Evolutionary conservation across 768 basidiomycete genomes (phyloP).

Genomic region (Filobasidium wieringae): DNA sequence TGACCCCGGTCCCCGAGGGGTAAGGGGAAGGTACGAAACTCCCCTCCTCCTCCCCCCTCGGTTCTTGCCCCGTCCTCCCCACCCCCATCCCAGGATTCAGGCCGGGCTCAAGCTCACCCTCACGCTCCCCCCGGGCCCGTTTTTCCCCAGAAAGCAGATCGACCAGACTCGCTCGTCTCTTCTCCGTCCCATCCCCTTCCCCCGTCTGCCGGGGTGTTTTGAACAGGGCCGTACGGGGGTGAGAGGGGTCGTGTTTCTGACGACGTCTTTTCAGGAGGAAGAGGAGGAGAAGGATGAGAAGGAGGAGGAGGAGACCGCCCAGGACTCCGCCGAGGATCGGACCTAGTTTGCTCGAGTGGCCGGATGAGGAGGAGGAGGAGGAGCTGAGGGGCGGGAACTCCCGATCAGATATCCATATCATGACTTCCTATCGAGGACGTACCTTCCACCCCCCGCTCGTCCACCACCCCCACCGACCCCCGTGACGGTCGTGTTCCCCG

Average conservation of each 20-base stretch:
- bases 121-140: no score
- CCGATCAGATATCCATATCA: not conserved
- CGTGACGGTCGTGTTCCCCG: conserved; percentile 1
- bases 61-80: not conserved
- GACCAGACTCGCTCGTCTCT: not conserved
- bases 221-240: not conserved
- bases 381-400: not conserved
- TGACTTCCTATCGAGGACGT: not conserved
- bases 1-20: not conserved
- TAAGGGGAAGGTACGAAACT: not conserved
- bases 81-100: not conserved
- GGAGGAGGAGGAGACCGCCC: conserved; percentile 35
- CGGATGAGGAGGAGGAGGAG: not conserved
- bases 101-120: not conserved
- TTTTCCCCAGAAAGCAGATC: not conserved
- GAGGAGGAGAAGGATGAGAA: conserved; percentile 33
- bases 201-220: not conserved
- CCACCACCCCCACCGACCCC: conserved; percentile 26
- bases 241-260: conserved; percentile 9
- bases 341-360: conserved; percentile 14
- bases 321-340: conserved; percentile 36
- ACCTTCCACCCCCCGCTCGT: not conserved
- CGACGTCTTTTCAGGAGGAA: conserved; percentile 32
- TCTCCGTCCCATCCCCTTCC: not conserved
- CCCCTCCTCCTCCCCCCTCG: not conserved